Base-by-base conservation (phyloP, 192 early-diverging fungal genomes). In the Backusella australiensis region DNA sequence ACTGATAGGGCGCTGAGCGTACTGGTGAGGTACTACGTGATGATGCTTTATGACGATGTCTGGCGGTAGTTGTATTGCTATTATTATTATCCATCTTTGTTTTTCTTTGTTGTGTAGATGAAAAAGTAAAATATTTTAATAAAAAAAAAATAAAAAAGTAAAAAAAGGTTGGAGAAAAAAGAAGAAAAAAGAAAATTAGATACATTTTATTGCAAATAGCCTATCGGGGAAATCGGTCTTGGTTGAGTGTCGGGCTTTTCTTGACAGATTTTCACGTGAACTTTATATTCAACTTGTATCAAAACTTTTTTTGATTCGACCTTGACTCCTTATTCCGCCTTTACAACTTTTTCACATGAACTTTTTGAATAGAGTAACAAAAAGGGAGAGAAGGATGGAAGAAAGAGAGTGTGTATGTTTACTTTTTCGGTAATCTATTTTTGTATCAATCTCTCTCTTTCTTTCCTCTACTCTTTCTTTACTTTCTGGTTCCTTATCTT, bases 21-120 rank as follows among this genome's bases (percentile, higher is more conserved):
- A 49, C 35, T 2, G 77, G 77, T 42, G 77, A 78, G 14, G 71
- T 74, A 19, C 71, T 69, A 70, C 72, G 41, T 14, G 77, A 74
- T 35, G 65, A 38, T n/a, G 77, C 36, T 38, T 73, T 36, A 41
- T 26, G 32, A 52, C 34, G 41, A 49, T 34, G 65, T 42, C 77
- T 63, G 26, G 23, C 8, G 6, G 52, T 53, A 7, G 19, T 63
- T 12, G 56, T 63, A 29, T 63, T 63, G 9, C 14, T 63, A 9
- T 63, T 63, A 26, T 23, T 59, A 23, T 26, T 63, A 12, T 63
- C 12, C 26, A 29, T 63, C 9, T 59, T 59, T 12, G 9, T 9
- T 56, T 56, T 52, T 52, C n/a, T n/a, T 52, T 52, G 14, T 6
- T 52, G 6, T 52, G 32, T 32, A 32, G 32, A 32, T 32, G 32